These are phyloP conservation scores for Coemansia sp. DNA, from an alignment of 192 early-diverging fungal species.

Conservation along the genomic window DNA sequence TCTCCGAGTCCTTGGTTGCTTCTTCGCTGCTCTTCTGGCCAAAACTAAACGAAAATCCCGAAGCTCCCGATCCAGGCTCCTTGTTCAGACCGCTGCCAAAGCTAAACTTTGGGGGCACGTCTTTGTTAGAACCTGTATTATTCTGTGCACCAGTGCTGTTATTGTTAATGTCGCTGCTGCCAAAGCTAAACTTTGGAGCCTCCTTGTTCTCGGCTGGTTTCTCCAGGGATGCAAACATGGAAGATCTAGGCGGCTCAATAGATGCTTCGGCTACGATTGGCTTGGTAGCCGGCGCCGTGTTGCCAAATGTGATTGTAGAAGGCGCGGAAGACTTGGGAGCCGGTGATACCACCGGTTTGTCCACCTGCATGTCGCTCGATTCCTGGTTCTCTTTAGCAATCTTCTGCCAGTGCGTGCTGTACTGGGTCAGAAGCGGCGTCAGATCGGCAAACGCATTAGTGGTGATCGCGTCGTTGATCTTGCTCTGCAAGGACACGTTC, in stretches of 20 bases:
- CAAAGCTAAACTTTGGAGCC: no score
- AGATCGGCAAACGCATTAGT: slow-evolving; percentile 46
- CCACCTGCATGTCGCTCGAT: not conserved
- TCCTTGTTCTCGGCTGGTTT: not conserved
- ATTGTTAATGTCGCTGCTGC: not conserved
- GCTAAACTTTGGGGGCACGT: no score
- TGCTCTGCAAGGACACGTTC: slow-evolving; percentile 46
- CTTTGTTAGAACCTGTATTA: no score
- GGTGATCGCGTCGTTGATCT: slow-evolving; percentile 29
- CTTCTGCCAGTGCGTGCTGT: slow-evolving; percentile 31
- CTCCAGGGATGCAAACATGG: slow-evolving; percentile 4
- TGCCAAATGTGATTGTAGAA: not conserved
- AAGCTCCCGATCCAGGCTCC: no score
- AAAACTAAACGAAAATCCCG: slow-evolving; percentile 32
- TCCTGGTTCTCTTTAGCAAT: slow-evolving; percentile 10
- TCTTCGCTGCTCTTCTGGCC: slow-evolving; percentile 11
- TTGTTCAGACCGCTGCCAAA: no score
- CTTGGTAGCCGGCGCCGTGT: not conserved
- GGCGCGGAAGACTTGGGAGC: slow-evolving; percentile 7
- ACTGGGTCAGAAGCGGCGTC: slow-evolving; percentile 42
- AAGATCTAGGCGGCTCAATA: not conserved
- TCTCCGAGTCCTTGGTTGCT: slow-evolving; percentile 4
- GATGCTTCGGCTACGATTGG: not conserved
- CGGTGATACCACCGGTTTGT: no score
- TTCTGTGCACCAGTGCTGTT: slow-evolving; percentile 1